Evolutionary conservation across 345 rosid species (phyloP).

Genomic region (Boechera divaricarpa): DNA sequence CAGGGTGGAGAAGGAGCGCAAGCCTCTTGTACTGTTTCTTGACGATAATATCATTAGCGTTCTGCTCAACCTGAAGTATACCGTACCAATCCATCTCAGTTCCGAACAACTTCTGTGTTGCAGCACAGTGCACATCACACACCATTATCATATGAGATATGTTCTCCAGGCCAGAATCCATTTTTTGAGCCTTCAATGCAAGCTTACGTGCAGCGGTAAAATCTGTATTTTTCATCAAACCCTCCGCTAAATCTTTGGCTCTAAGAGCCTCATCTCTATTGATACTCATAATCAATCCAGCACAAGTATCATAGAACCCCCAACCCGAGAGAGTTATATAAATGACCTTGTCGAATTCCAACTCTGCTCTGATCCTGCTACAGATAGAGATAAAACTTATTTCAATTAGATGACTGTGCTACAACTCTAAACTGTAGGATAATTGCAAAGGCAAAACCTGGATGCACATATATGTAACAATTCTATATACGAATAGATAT

Average conservation of each 20-base stretch:
- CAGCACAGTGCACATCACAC: conserved; percentile 90
- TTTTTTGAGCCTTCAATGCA: conserved; percentile 66
- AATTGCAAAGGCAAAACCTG: not conserved
- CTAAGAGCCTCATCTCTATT: conserved; percentile 94
- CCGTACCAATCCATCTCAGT: conserved; percentile 91
- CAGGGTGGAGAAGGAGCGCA: conserved; percentile 93
- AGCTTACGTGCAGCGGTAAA: conserved; percentile 70
- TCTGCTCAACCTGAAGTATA: conserved; percentile 73
- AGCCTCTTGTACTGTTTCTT: conserved; percentile 88
- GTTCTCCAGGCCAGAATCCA: conserved; percentile 66
- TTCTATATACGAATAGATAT: not conserved
- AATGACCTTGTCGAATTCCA: conserved; percentile 1
- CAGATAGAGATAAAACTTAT: conserved; percentile 3
- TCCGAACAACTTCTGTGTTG: conserved; percentile 63
- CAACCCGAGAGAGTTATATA: not conserved
- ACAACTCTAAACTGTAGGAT: not conserved
- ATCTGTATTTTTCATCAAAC: conserved; percentile 65
- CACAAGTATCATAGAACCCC: conserved; percentile 27
- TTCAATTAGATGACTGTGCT: not conserved
- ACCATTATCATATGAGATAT: conserved; percentile 76
- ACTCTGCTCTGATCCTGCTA: conserved; percentile 28
- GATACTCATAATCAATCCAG: conserved; percentile 59
- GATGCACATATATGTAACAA: not conserved
- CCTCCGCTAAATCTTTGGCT: conserved; percentile 74
- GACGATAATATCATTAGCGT: conserved; percentile 66